These are phyloP conservation scores for Paradendryphiella salina DNA, from an alignment of 2,329 filamentous ascomycete species.

Conservation along the genomic window DNA sequence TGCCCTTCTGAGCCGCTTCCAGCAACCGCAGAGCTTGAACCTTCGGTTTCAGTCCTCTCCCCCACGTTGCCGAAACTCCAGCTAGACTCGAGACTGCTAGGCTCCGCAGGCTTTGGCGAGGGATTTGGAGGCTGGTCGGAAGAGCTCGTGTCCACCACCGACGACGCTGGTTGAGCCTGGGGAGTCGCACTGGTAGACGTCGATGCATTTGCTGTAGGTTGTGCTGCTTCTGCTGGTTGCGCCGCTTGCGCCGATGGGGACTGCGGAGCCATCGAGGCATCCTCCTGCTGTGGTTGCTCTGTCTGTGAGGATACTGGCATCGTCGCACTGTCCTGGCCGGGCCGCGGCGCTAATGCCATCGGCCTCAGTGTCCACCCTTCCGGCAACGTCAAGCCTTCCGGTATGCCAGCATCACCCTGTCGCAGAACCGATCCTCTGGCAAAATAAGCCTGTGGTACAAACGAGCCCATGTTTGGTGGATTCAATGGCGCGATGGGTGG, in stretches of 20 bases:
- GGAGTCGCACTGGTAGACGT: constrained; percentile 7
- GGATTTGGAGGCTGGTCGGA: constrained; percentile 13
- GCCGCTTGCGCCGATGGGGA: background rate
- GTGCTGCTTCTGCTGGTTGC: background rate
- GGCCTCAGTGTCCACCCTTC: constrained; percentile 45
- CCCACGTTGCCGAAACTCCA: constrained; percentile 43
- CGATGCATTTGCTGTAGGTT: constrained; percentile 3
- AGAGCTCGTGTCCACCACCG: constrained; percentile 6
- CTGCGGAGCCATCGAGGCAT: background rate
- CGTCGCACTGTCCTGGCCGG: constrained; percentile 14
- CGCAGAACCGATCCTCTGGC: constrained; percentile 38
- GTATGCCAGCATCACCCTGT: constrained; percentile 42
- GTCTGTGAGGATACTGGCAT: constrained; percentile 9
- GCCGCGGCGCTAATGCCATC: constrained; percentile 33
- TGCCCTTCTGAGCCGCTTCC: constrained; percentile 29
- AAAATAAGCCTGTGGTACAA: constrained; percentile 40
- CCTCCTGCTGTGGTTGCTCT: constrained; percentile 8
- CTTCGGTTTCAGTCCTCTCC: constrained; percentile 32
- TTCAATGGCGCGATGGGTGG: constrained; percentile 33
- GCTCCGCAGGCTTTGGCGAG: constrained; percentile 33
- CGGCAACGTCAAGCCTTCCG: constrained; percentile 43
- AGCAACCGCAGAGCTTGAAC: constrained; percentile 37
- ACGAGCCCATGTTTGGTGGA: constrained; percentile 20
- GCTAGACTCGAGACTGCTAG: constrained; percentile 41
- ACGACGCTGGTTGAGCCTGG: constrained; percentile 9